phyloP scores from a whole-genome alignment of 176 grass and related monocot species.

The Lolium perenne region DNA sequence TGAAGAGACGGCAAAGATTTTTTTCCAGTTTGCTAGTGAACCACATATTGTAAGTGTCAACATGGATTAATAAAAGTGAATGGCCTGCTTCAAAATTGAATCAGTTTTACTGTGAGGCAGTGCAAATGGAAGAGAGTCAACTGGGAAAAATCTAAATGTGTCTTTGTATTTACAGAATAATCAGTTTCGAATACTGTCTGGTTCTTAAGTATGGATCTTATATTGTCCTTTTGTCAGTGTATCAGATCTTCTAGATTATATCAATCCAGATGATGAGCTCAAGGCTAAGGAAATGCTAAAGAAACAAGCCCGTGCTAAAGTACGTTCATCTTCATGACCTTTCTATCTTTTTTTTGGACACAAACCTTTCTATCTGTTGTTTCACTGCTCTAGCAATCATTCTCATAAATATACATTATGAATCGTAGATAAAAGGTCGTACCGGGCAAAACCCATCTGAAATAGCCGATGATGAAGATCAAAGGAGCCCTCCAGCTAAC shows the following conservation, averaged over 20 bases:
- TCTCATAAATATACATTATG: conserved; percentile 41
- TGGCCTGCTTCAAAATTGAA: conserved; percentile 35
- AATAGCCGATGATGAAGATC: conserved; percentile 68
- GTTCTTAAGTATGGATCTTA: conserved; percentile 43
- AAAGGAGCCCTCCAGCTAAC: conserved; percentile 57
- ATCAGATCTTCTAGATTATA: conserved; percentile 98
- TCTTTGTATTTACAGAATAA: conserved; percentile 21
- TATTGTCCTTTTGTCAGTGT: conserved; percentile 64
- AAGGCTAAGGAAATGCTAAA: conserved; percentile 95
- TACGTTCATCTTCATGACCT: conserved; percentile 41
- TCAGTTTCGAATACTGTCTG: conserved; percentile 23
- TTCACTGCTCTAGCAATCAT: conserved; percentile 41
- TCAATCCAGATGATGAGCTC: conserved; percentile 92
- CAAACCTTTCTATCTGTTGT: conserved; percentile 4
- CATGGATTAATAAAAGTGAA: conserved; percentile 41
- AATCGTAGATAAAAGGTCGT: conserved; percentile 78
- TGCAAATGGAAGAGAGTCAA: conserved; percentile 18
- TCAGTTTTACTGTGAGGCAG: not conserved
- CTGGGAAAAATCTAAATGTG: conserved; percentile 11
- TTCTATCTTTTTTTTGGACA: conserved; percentile 1
- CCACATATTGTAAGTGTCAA: conserved; percentile 13
- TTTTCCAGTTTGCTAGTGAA: conserved; percentile 29
- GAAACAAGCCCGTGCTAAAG: conserved; percentile 97
- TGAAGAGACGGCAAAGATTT: conserved; percentile 34
- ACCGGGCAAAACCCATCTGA: conserved; percentile 72